Base-by-base conservation (phyloP, 2,329 filamentous ascomycete genomes). In the Chaetomium sp. region DNA sequence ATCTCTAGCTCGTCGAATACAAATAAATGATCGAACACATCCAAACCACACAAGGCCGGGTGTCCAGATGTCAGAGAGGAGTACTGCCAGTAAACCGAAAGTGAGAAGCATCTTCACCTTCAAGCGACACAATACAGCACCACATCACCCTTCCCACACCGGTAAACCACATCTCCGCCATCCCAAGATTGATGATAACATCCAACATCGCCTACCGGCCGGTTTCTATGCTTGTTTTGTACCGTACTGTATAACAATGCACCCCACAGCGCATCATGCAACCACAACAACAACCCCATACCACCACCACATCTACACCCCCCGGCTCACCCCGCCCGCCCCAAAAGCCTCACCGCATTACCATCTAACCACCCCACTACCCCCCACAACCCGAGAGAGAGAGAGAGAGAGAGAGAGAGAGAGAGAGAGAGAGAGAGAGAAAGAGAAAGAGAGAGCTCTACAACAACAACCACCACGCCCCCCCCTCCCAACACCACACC, bases 211-310 rank as follows among this genome's bases (percentile, higher is more conserved):
- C 38, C 42, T 4, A 25, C n/a, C 19, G 42, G 27, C 27, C 23
- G 42, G 50, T 58, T 58, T 49, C 57, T 58, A 58, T 49, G 57
- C 27, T 42, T 45, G 21, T n/a, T 19, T 50, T 38, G 50, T 31
- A 53, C 50, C 23, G 31, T 58, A 49, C 56, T 49, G 57, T 49
- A 58, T 49, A 29, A 33, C 42, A 33, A 58, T 49, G 31, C 7
- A 56, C 33, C 21, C 10, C 31, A 25, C 10, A 16, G n/a, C 21
- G 27, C 27, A 45, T 25, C 42, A 49, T 58, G 57, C 57, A 58
- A 23, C 27, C 8, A 53, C 25, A 9, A n/a, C 25, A 21, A 47
- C 45, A 47, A 47, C 21, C n/a, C n/a, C 45, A 23, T 47, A 29
- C 6, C 33, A 35, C 21, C 45, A 23, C n/a, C 45, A 23, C n/a